A percentile compares a stretch with the other conserved stretches of the same genome.
Conservation (phyloP, 495 filamentous ascomycete species). For the Hyaloscypha finlandica region DNA sequence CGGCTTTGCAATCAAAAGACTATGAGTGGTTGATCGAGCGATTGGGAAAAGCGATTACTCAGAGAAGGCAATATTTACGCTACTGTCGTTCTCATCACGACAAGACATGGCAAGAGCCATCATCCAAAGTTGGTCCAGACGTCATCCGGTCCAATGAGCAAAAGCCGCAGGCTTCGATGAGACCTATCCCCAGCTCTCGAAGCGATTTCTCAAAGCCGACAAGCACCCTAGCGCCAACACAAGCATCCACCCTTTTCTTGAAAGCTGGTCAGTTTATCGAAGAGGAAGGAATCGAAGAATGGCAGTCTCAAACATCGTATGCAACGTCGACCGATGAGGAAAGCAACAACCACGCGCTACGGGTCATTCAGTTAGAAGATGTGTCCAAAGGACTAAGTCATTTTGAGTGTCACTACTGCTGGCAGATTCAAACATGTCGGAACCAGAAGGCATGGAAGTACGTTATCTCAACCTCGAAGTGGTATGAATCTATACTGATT, state of each 20-base stretch:
- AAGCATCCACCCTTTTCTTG: constrained; percentile 25
- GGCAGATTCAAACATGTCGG: constrained; percentile 29
- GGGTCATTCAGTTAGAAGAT: constrained; percentile 14
- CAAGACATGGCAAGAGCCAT: constrained; percentile 24
- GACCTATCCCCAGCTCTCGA: too few species aligned
- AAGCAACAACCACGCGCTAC: constrained; percentile 4
- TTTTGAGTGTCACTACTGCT: constrained; percentile 42
- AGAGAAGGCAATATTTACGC: constrained; percentile 42
- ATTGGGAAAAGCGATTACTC: constrained; percentile 45
- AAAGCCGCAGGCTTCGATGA: too few species aligned
- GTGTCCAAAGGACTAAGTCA: constrained; percentile 16
- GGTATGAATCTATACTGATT: not conserved
- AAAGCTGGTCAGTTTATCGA: not conserved
- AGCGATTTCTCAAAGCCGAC: constrained; percentile 1
- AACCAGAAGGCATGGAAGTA: constrained; percentile 38
- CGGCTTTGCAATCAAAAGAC: constrained; percentile 4
- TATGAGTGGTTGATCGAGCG: constrained; percentile 33
- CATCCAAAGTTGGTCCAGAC: too few species aligned
- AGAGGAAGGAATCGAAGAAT: constrained; percentile 12
- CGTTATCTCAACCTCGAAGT: constrained; percentile 7
- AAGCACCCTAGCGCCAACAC: constrained; percentile 21
- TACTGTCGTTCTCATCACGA: constrained; percentile 43
- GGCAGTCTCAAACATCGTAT: constrained; percentile 25
- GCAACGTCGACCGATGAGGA: constrained; percentile 18
- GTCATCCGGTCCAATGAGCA: too few species aligned